Evolutionary conservation across 1,284 basidiomycete genomes (phyloP), one percentile per base, ranked within the genome.

Genomic region (Anthracocystis setariae): DNA sequence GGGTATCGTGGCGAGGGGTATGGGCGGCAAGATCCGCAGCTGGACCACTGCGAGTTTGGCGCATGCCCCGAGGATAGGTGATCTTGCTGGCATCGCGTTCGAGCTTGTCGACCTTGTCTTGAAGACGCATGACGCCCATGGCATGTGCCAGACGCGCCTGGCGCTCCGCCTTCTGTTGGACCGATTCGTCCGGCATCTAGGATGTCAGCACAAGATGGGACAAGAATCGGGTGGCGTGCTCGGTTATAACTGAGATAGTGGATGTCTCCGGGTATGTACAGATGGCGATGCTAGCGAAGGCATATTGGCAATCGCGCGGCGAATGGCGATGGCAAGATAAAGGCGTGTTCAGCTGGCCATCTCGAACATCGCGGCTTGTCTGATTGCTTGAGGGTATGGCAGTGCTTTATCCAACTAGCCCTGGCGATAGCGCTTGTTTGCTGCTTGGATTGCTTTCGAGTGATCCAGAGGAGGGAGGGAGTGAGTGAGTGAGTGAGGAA

Each of bases 111-210:
- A 79, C 78, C 46, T 73, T 68, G 59, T 78, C 67, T 44, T 78
- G 74, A 12, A 79, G 73, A 38, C 75, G 73, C 58, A 79, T 70
- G 52, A 76, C 76, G 27, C 76, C 78, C 78, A 79, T 79, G 8
- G 71, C 71, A n/a, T 73, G 48, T 15, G 73, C 76, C 25, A 79
- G 63, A 12, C 62, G 65, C 18, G 62, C 44, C 25, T 73, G 71
- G 37, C 62, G 61, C 45, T 65, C 65, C 1, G 58, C 58, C 40
- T 58, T 53, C 38, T 69, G 58, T 33, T 59, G 60, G 0, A 21
- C 24, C 3, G 65, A 49, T 27, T 69, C 71, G 47, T 64, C 42
- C 12, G 58, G 43, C 61, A 68, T 68, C 3, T 21, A 38, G 5
- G 24, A 17, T 8, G 29, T 17, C 9, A 12, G 20, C 5, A 23